phyloP scores from a whole-genome alignment of 768 basidiomycete genomes.

The Psilocybe azurescens region DNA sequence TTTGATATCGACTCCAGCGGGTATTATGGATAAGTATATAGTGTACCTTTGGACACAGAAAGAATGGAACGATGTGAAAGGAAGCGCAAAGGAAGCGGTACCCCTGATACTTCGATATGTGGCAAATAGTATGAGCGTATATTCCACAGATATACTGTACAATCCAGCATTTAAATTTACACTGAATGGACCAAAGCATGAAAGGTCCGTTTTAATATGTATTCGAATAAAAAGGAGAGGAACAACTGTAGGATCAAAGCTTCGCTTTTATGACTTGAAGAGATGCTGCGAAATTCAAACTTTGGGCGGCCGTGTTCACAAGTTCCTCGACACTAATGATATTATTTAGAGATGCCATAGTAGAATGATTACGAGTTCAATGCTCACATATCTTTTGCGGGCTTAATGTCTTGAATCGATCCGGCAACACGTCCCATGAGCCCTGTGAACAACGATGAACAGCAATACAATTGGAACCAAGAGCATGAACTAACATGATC shows the following conservation, averaged over 20 bases:
- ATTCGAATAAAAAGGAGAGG: not conserved
- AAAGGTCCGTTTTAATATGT: no score
- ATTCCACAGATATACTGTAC: no score
- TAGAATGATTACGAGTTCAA: slow-evolving; percentile 17
- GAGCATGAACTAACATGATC: slow-evolving; percentile 52
- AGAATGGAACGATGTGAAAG: not conserved
- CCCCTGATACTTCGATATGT: no score
- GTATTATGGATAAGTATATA: not conserved
- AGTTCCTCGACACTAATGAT: slow-evolving; percentile 77
- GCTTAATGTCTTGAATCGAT: slow-evolving; percentile 77
- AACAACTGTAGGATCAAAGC: slow-evolving; percentile 49
- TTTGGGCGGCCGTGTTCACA: slow-evolving; percentile 69
- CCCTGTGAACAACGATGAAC: slow-evolving; percentile 45
- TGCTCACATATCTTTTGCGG: slow-evolving; percentile 84
- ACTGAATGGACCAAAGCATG: no score
- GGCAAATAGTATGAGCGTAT: no score
- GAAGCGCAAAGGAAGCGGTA: not conserved
- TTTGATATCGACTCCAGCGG: not conserved
- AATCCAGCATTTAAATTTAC: no score
- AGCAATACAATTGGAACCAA: not conserved
- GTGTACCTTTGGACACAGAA: not conserved
- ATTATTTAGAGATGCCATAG: slow-evolving; percentile 14
- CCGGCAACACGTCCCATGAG: slow-evolving; percentile 83
- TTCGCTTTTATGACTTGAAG: slow-evolving; percentile 53
- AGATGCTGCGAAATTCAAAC: slow-evolving; percentile 50